Percentiles rank a stretch among this genome's conserved stretches.
These are phyloP conservation scores for Marasmius sp. DNA, from an alignment of 1,284 basidiomycete genomes.

Conservation along the genomic window DNA sequence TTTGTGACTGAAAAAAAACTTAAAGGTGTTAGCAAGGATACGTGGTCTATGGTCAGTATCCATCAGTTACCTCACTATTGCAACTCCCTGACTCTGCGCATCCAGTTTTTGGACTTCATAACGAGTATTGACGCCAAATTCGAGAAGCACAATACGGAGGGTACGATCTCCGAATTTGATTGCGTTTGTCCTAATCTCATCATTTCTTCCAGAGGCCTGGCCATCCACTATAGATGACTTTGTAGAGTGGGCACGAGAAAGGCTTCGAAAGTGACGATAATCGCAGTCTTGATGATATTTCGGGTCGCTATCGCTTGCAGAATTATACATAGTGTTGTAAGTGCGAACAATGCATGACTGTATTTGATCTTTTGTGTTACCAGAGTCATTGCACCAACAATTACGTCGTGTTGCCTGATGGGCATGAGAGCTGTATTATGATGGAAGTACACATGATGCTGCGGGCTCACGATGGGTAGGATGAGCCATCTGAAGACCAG, in stretches of 20 bases:
- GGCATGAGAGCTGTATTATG: too few relatives aligned
- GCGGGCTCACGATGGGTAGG: too few relatives aligned
- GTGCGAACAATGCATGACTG: too few relatives aligned
- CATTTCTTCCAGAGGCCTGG: constrained; percentile 66
- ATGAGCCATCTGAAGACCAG: too few relatives aligned
- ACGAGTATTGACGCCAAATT: constrained; percentile 82
- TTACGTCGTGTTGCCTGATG: too few relatives aligned
- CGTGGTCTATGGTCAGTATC: constrained; percentile 78
- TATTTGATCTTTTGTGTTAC: too few relatives aligned
- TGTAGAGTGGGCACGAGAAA: constrained; percentile 65
- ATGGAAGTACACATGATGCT: too few relatives aligned
- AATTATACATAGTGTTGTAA: too few relatives aligned
- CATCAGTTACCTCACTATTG: constrained; percentile 5
- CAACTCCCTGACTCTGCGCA: constrained; percentile 8
- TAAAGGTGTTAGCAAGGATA: constrained; percentile 91
- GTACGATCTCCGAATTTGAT: constrained; percentile 24
- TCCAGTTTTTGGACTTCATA: constrained; percentile 79
- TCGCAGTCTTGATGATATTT: too few relatives aligned
- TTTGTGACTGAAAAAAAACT: constrained; percentile 72
- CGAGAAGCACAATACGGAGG: constrained; percentile 82
- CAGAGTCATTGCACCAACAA: too few relatives aligned
- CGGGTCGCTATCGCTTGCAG: too few relatives aligned
- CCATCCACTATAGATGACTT: constrained; percentile 89
- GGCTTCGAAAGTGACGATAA: constrained; percentile 14
- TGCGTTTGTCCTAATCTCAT: too few relatives aligned